Evolutionary conservation across 2,329 filamentous ascomycete species (phyloP).

Genomic region (Ceratocystis alfenasii): DNA sequence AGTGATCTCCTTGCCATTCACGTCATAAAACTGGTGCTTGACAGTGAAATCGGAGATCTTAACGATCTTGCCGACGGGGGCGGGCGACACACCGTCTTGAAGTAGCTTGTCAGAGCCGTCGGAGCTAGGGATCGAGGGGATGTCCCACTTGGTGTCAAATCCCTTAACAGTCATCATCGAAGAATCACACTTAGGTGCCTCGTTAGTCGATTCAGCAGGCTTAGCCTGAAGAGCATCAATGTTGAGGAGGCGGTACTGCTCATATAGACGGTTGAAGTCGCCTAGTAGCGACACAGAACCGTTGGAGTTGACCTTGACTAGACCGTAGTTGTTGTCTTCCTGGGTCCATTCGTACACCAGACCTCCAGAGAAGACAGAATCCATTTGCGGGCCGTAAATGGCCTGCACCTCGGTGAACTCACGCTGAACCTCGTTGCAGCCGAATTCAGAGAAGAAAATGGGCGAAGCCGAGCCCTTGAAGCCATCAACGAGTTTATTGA

Average conservation of each 20-base stretch:
- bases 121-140: conserved; percentile 49
- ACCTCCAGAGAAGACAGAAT: conserved; percentile 55
- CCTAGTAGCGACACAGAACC: conserved; percentile 45
- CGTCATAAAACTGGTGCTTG: conserved; percentile 33
- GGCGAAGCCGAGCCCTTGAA: conserved; percentile 57
- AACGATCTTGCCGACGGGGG: conserved; percentile 56
- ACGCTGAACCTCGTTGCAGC: conserved; percentile 62
- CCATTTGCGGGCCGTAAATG: conserved; percentile 63
- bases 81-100: conserved; percentile 56
- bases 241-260: conserved; percentile 64
- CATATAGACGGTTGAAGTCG: conserved; percentile 63
- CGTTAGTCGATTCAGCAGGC: conserved; percentile 38
- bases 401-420: conserved; percentile 63
- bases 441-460: conserved; percentile 72
- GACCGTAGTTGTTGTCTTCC: conserved; percentile 53
- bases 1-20: conserved; percentile 33
- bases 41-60: conserved; percentile 53
- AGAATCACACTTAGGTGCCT: conserved; percentile 50
- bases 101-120: conserved; percentile 60
- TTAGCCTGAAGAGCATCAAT: conserved; percentile 52
- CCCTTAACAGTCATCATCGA: conserved; percentile 53
- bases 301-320: conserved; percentile 50
- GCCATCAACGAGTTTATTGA: conserved; percentile 49
- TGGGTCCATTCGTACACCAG: conserved; percentile 72
- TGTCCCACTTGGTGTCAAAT: conserved; percentile 69